These are phyloP conservation scores for Corniculantispora saksenae DNA, from an alignment of 2,329 filamentous ascomycete species.

Conservation along the genomic window DNA sequence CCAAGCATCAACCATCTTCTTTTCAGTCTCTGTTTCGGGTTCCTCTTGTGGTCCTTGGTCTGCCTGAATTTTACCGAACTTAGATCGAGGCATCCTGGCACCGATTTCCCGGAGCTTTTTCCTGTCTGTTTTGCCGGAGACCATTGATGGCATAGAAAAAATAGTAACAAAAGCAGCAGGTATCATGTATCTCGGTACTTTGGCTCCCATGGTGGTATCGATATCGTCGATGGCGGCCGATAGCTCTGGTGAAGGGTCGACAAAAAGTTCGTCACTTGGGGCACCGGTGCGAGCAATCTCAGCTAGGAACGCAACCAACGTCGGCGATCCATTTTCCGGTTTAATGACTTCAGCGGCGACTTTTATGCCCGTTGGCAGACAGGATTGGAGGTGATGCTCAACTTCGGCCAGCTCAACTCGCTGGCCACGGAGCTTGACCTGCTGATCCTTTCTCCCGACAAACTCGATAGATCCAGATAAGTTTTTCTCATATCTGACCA, in stretches of 20 bases:
- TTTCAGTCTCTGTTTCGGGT: slow-evolving; percentile 41
- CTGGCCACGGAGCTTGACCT: slow-evolving; percentile 67
- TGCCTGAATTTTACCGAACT: slow-evolving; percentile 29
- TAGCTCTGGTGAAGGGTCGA: slow-evolving; percentile 35
- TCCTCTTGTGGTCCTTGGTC: slow-evolving; percentile 32
- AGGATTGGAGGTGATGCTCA: slow-evolving; percentile 49
- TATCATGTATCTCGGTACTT: slow-evolving; percentile 49
- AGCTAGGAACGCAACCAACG: slow-evolving; percentile 47
- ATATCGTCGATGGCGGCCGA: slow-evolving; percentile 32
- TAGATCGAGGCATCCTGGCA: slow-evolving; percentile 41
- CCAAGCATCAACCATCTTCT: slow-evolving; percentile 41
- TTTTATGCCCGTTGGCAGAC: slow-evolving; percentile 43
- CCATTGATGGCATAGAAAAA: slow-evolving; percentile 45
- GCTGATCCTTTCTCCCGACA: slow-evolving; percentile 66
- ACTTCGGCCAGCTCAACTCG: slow-evolving; percentile 62
- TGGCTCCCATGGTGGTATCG: slow-evolving; percentile 34
- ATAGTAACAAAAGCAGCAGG: slow-evolving; percentile 49
- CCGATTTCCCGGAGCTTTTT: slow-evolving; percentile 50
- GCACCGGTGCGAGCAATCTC: slow-evolving; percentile 28
- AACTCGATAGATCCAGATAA: slow-evolving; percentile 57
- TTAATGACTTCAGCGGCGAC: slow-evolving; percentile 52
- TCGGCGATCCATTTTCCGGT: slow-evolving; percentile 45
- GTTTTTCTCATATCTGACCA: slow-evolving; percentile 55
- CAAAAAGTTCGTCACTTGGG: slow-evolving; percentile 25
- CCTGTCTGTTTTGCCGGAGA: slow-evolving; percentile 52